A percentile compares a stretch with the other conserved stretches of the same genome.
Evolutionary conservation across 1,284 basidiomycete species (phyloP).

Genomic region (Ceratobasidium theobromae): DNA sequence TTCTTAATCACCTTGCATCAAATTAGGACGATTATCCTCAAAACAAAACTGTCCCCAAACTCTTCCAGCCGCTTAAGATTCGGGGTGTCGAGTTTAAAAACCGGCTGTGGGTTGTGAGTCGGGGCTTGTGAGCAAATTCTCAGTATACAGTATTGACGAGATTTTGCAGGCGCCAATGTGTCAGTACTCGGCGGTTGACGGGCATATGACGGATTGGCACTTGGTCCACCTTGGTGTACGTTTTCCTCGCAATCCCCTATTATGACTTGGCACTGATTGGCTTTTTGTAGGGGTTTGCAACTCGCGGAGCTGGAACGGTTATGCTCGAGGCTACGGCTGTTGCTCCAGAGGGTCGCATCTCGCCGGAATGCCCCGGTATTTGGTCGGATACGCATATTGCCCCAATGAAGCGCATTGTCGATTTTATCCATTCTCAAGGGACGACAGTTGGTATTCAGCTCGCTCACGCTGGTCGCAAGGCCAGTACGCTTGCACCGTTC

Average conservation of each 20-base stretch:
- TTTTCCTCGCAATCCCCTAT: slow-evolving; percentile 27
- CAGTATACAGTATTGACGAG: not conserved
- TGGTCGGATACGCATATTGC: slow-evolving; percentile 76
- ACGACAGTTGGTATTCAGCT: slow-evolving; percentile 68
- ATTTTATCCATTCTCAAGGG: slow-evolving; percentile 72
- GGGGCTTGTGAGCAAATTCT: not conserved
- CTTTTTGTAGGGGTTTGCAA: slow-evolving; percentile 42
- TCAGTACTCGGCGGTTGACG: slow-evolving; percentile 65
- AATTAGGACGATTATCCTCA: slow-evolving; percentile 48
- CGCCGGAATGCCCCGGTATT: slow-evolving; percentile 58
- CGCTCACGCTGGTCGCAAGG: slow-evolving; percentile 76
- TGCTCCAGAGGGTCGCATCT: slow-evolving; percentile 74
- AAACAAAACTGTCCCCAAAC: slow-evolving; percentile 53
- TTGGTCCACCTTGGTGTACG: slow-evolving; percentile 68
- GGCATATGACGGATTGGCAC: slow-evolving; percentile 77
- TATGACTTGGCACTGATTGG: not conserved
- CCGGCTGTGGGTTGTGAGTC: slow-evolving; percentile 59
- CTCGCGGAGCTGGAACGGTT: slow-evolving; percentile 56
- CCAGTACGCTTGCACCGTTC: slow-evolving; percentile 64
- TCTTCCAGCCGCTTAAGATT: slow-evolving; percentile 71
- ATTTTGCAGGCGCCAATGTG: slow-evolving; percentile 35
- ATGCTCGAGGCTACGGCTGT: slow-evolving; percentile 71
- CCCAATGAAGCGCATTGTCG: slow-evolving; percentile 67
- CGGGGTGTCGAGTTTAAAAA: slow-evolving; percentile 69
- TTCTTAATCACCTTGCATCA: not conserved